Evolutionary conservation across 495 filamentous ascomycete genomes (phyloP).

Genomic region (Sabuloglossum arenarium): DNA sequence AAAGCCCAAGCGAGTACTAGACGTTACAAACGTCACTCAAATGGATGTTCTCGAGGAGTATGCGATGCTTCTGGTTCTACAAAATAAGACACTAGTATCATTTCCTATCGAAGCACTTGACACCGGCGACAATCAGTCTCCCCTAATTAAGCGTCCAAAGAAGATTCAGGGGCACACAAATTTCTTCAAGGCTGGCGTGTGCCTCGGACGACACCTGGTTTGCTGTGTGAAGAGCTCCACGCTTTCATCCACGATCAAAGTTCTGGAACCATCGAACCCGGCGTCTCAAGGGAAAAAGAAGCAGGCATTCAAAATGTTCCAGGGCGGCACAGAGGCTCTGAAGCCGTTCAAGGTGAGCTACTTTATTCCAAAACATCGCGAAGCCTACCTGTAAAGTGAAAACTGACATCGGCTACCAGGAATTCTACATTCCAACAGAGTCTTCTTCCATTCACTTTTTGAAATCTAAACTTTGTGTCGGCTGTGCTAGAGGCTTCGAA

Average conservation of each 20-base stretch:
- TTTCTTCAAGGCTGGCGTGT: constrained; percentile 95
- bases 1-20: constrained; percentile 66
- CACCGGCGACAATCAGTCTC: constrained; percentile 46
- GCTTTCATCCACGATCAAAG: constrained; percentile 86
- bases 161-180: constrained; percentile 95
- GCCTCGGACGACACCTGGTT: constrained; percentile 80
- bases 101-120: constrained; percentile 75
- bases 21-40: constrained; percentile 73
- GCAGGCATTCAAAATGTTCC: constrained; percentile 89
- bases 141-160: constrained; percentile 68
- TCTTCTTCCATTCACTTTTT: constrained; percentile 94
- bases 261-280: constrained; percentile 88
- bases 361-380: neutral
- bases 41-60: constrained; percentile 94
- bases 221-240: constrained; percentile 85
- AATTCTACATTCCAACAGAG: constrained; percentile 97
- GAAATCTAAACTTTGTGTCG: constrained; percentile 88
- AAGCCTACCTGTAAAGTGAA: neutral
- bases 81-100: constrained; percentile 76
- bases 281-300: constrained; percentile 76
- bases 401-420: constrained; percentile 20
- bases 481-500: constrained; percentile 87
- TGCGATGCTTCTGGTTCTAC: constrained; percentile 71
- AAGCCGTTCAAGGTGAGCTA: constrained; percentile 66
- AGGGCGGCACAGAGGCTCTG: constrained; percentile 76